Evolutionary conservation across 164 flowering plant species (phyloP).

Genomic region (Dillenia turbinata): DNA sequence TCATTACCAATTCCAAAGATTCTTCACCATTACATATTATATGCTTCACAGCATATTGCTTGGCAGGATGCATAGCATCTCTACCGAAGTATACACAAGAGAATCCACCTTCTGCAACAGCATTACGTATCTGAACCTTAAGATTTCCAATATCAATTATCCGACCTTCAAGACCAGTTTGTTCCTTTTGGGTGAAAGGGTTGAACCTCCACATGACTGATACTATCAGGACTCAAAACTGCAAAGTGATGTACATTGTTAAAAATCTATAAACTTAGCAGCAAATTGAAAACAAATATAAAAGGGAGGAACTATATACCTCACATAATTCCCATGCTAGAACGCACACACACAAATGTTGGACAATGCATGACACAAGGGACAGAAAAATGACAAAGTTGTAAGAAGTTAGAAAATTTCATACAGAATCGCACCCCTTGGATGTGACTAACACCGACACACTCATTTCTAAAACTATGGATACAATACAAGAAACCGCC

Average conservation of each 20-base stretch:
- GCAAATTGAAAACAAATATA: too few species aligned
- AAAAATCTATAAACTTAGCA: too few species aligned
- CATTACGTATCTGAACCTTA: slow-evolving; percentile 72
- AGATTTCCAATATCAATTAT: slow-evolving; percentile 72
- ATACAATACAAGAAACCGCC: too few species aligned
- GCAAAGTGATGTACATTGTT: background rate
- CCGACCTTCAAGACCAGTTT: slow-evolving; percentile 86
- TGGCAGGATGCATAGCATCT: slow-evolving; percentile 57
- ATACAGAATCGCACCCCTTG: too few species aligned
- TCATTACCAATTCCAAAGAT: slow-evolving; percentile 64
- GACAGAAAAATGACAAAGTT: too few species aligned
- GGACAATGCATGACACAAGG: too few species aligned
- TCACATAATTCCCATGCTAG: too few species aligned
- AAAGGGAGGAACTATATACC: too few species aligned
- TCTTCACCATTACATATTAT: slow-evolving; percentile 90
- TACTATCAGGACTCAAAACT: background rate
- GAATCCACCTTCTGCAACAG: slow-evolving; percentile 94
- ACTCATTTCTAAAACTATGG: too few species aligned
- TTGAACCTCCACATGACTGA: slow-evolving; percentile 89
- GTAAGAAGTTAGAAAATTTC: too few species aligned
- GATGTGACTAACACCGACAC: too few species aligned
- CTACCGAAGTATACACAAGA: slow-evolving; percentile 90
- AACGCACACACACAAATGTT: too few species aligned
- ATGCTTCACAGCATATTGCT: slow-evolving; percentile 94
- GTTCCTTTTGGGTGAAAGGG: slow-evolving; percentile 80